These are phyloP conservation scores for Sporisorium sorghi DNA, from an alignment of 1,284 basidiomycete genomes.

Conservation along the genomic window DNA sequence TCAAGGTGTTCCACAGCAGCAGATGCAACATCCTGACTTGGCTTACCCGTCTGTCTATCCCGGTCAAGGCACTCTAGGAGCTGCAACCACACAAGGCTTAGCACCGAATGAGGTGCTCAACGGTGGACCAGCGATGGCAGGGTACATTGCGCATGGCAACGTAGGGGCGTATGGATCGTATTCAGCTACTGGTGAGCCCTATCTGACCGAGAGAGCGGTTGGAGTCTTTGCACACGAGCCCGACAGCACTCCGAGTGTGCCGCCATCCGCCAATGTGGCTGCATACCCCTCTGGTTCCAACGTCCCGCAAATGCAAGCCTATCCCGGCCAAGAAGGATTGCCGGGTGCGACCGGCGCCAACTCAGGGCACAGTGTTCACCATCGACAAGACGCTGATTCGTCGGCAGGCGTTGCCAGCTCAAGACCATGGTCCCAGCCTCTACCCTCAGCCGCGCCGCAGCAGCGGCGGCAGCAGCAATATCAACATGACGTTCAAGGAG, in stretches of 20 bases:
- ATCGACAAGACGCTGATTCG: not conserved
- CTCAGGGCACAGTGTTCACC: not conserved
- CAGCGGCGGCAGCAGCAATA: too few relatives aligned
- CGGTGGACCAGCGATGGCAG: not conserved
- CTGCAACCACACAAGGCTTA: not conserved
- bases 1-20: not conserved
- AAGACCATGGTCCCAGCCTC: conserved; percentile 5
- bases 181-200: not conserved
- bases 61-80: not conserved
- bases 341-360: not conserved
- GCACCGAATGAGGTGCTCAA: not conserved
- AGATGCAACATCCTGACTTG: conserved; percentile 4
- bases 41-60: conserved; percentile 4
- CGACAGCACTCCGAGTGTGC: not conserved
- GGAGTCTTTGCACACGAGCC: not conserved
- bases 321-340: not conserved
- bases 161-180: conserved; percentile 4
- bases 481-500: not conserved
- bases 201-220: not conserved
- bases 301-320: not conserved
- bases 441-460: conserved; percentile 1
- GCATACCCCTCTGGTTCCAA: conserved; percentile 9
- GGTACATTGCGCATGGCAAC: not conserved
- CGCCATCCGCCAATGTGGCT: not conserved
- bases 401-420: not conserved